phyloP scores from a whole-genome alignment of 805 yeast genomes.

The Metschnikowia rubicola region DNA sequence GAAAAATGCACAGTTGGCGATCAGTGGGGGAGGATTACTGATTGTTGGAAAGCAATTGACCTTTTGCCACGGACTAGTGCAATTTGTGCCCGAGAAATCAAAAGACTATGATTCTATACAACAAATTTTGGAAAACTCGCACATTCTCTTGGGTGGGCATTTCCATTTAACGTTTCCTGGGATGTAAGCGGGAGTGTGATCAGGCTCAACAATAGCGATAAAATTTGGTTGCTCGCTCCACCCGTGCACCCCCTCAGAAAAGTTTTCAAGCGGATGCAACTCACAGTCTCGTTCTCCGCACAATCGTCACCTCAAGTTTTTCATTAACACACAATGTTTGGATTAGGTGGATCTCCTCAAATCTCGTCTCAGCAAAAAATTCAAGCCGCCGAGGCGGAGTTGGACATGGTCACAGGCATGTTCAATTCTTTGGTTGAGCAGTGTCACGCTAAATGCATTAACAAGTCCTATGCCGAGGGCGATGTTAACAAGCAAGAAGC shows the following conservation, averaged over 20 bases:
- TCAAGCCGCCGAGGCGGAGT: conserved; percentile 92
- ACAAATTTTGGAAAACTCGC: conserved; percentile 17
- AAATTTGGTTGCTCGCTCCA: conserved; percentile 1
- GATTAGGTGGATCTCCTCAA: conserved; percentile 72
- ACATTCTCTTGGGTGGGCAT: conserved; percentile 35
- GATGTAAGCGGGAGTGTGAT: conserved; percentile 16
- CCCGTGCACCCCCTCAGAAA: conserved; percentile 10
- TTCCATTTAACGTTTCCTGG: conserved; percentile 37
- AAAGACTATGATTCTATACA: conserved; percentile 23
- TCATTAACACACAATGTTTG: conserved; percentile 49
- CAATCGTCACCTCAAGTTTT: background rate
- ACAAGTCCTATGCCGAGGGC: conserved; percentile 60
- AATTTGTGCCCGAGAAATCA: conserved; percentile 30
- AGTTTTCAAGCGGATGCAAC: background rate
- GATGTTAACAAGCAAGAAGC: conserved; percentile 78
- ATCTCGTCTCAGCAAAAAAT: conserved; percentile 71
- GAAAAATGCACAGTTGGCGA: conserved; percentile 28
- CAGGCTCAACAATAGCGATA: background rate
- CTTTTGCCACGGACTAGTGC: conserved; percentile 35
- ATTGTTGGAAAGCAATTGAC: conserved; percentile 35
- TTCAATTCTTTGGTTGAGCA: conserved; percentile 86
- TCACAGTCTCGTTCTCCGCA: background rate
- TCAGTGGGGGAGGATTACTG: conserved; percentile 31
- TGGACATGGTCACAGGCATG: conserved; percentile 97
- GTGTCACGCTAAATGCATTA: conserved; percentile 85